Percentiles rank a stretch among this genome's conserved stretches.
Conservation (phyloP, 257 asterid genomes). For the Plantago ovata region DNA sequence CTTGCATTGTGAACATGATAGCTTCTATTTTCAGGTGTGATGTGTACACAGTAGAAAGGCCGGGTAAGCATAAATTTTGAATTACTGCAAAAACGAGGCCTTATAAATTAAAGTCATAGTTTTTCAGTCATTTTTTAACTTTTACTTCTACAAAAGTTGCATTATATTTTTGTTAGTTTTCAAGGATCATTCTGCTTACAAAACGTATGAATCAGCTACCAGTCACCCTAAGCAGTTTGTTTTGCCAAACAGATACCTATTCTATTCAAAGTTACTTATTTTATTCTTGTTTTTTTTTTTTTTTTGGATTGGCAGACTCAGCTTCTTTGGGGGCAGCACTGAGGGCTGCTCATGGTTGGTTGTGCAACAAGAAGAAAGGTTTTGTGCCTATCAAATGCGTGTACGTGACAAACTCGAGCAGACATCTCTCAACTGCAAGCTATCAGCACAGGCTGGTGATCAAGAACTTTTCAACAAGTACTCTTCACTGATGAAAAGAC, state of each 20-base stretch:
- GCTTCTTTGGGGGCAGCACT: constrained; percentile 82
- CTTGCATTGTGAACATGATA: constrained; percentile 37
- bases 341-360: constrained; percentile 87
- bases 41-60: constrained; percentile 52
- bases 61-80: constrained; percentile 30
- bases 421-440: constrained; percentile 57
- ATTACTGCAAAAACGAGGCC: not conserved
- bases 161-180: no score
- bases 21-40: constrained; percentile 67
- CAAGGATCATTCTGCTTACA: no score
- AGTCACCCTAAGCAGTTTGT: no score
- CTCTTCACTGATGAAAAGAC: constrained; percentile 50
- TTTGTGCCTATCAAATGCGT: constrained; percentile 47
- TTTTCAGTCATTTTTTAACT: no score
- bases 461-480: constrained; percentile 38
- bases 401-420: constrained; percentile 60
- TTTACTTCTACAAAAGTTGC: no score
- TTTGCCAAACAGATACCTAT: no score
- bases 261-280: no score
- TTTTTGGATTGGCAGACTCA: constrained; percentile 41
- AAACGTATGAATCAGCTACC: no score
- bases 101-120: no score
- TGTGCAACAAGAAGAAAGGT: constrained; percentile 47
- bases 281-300: no score
- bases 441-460: constrained; percentile 48